Base-by-base conservation (phyloP, 768 basidiomycete species). In the Russula olivacea region DNA sequence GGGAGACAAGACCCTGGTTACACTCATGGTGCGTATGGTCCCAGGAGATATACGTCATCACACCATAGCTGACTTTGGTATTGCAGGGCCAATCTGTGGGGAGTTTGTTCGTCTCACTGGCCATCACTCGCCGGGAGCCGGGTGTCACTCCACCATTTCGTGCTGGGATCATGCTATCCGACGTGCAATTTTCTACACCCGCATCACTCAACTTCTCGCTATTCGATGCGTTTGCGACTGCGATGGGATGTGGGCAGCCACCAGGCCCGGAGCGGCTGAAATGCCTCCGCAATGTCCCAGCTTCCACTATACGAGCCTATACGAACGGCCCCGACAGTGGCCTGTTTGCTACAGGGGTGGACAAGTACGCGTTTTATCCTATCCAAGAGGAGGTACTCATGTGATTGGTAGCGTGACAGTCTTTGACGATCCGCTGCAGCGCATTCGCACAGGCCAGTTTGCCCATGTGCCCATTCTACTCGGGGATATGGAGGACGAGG, bases 1-100 rank as follows among this genome's bases (percentile, higher is more conserved):
- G 12, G 86, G 85, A 17, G 82, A 81, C 64, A 76, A 75, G 19
- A 68, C n/a, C 12, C 76, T 79, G 72, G 79, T 78, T 7, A 70
- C 74, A 17, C 67, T 74, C 7, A 70, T 72, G 67, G 70, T 70
- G 43, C 14, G 64, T 55, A 32, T 10, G 10, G 51, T 70, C 36
- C 48, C 69, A 10, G 30, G 25, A 23, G 62, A 60, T 3, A 49
- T 63, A 10, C 23, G 8, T 6, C n/a, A 1, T n/a, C 11, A 14
- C 28, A 2, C 28, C 4, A 14, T 14, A 8, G n/a, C 57, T 17
- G 32, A 63, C 7, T 14, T 59, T 12, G 40, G n/a, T 11, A 12
- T 14, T 60, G 32, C 25, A 64, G 63, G 63, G 63, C 23, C 52
- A 64, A 0, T 64, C 62, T 9, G 62, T 58, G 3, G 62, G 62